phyloP scores from a whole-genome alignment of 805 yeast genomes.

The Cyberlindnera euphorbiiphila region DNA sequence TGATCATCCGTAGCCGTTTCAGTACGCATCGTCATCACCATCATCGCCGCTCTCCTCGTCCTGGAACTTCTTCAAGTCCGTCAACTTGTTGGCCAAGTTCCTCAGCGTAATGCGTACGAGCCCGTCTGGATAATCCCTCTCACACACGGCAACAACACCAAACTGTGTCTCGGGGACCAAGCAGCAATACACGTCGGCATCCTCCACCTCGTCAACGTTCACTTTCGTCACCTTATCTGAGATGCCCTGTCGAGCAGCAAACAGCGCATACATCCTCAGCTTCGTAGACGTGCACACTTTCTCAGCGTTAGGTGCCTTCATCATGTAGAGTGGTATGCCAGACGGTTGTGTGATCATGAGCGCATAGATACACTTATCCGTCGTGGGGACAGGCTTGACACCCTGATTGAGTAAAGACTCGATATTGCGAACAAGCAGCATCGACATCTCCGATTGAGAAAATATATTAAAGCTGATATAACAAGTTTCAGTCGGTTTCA shows the following conservation, averaged over 20 bases:
- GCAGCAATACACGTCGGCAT: conserved; percentile 8
- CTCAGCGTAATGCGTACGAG: conserved; percentile 20
- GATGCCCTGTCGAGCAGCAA: conserved; percentile 13
- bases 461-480: not conserved
- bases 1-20: no score
- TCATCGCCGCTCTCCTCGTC: conserved; percentile 12
- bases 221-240: conserved; percentile 4
- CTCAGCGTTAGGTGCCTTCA: not conserved
- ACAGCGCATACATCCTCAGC: conserved; percentile 22
- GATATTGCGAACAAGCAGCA: conserved; percentile 22
- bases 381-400: conserved; percentile 16
- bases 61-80: conserved; percentile 22
- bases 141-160: conserved; percentile 21
- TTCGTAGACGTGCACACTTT: conserved; percentile 6
- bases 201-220: conserved; percentile 13
- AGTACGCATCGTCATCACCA: conserved; percentile 3
- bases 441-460: conserved; percentile 10
- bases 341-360: conserved; percentile 16
- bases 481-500: not conserved
- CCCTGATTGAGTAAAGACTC: conserved; percentile 19
- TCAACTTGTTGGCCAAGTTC: conserved; percentile 12
- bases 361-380: conserved; percentile 14
- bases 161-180: conserved; percentile 18
- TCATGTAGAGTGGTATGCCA: conserved; percentile 19
- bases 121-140: conserved; percentile 25